A percentile compares a stretch with the other conserved stretches of the same genome.
Evolutionary conservation across 2,329 filamentous ascomycete genomes (phyloP).

Genomic region (Trichoderma hamatum): DNA sequence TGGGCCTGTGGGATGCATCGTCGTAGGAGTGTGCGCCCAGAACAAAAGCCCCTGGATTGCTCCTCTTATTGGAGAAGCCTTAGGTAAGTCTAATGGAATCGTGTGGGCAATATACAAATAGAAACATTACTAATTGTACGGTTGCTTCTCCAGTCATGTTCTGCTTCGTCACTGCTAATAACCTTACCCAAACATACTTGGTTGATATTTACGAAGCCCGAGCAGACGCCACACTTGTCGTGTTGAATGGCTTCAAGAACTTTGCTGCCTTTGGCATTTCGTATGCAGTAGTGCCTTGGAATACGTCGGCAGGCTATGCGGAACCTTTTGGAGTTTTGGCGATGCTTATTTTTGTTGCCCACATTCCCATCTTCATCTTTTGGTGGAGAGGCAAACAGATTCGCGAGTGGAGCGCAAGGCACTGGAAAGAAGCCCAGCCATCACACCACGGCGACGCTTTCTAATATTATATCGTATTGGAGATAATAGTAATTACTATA

Average conservation of each 20-base stretch:
- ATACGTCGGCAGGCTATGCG: slow-evolving; percentile 8
- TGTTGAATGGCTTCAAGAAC: slow-evolving; percentile 19
- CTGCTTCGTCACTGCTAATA: slow-evolving; percentile 6
- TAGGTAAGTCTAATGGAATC: background rate
- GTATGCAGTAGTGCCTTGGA: slow-evolving; percentile 14
- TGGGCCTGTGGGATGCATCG: slow-evolving; percentile 16
- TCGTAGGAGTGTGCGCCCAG: slow-evolving; percentile 12
- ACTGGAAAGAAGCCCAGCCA: slow-evolving; percentile 9
- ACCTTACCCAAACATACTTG: slow-evolving; percentile 9
- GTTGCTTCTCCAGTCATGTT: background rate
- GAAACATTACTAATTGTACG: background rate
- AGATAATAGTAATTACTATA: too few species aligned
- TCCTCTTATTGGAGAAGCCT: slow-evolving; percentile 13
- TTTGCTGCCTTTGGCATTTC: slow-evolving; percentile 15
- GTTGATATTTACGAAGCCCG: slow-evolving; percentile 17
- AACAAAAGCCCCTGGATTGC: slow-evolving; percentile 16
- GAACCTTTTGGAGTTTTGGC: slow-evolving; percentile 10
- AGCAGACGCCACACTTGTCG: slow-evolving; percentile 12
- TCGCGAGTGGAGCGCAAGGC: slow-evolving; percentile 9
- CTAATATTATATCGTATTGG: background rate
- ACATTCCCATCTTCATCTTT: slow-evolving; percentile 13
- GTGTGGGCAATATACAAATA: too few species aligned
- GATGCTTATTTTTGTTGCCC: slow-evolving; percentile 3
- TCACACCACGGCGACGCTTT: slow-evolving; percentile 15
- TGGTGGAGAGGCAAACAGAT: slow-evolving; percentile 19